These are phyloP conservation scores for Diaporthe humulicola DNA, from an alignment of 2,329 filamentous ascomycete genomes.

Conservation along the genomic window DNA sequence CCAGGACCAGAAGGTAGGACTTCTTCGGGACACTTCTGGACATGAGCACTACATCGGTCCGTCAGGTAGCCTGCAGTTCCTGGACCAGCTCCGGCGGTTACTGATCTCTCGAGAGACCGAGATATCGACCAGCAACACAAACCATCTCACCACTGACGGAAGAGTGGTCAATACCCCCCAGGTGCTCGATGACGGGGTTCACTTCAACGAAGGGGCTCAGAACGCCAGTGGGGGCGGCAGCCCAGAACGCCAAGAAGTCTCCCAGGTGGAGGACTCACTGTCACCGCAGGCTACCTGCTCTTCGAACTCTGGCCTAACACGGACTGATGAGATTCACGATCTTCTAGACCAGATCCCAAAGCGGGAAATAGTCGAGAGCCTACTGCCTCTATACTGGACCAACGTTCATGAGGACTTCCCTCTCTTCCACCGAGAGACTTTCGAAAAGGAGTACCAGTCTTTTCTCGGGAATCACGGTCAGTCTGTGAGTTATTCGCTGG, in stretches of 20 bases:
- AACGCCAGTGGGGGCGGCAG: background rate
- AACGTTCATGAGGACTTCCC: constrained; percentile 9
- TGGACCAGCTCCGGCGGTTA: constrained; percentile 49
- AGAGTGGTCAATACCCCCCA: background rate
- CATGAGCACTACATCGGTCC: constrained; percentile 54
- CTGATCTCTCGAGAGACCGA: constrained; percentile 8
- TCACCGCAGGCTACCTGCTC: background rate
- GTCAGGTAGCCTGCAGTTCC: constrained; percentile 53
- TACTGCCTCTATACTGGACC: background rate
- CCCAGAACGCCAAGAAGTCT: background rate
- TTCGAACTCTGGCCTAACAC: background rate
- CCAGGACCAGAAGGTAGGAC: constrained; percentile 38
- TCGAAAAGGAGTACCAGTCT: constrained; percentile 16
- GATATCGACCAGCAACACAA: background rate
- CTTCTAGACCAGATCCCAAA: constrained; percentile 4
- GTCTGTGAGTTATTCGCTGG: background rate
- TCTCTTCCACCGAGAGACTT: constrained; percentile 4
- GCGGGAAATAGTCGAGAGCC: background rate
- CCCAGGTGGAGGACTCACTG: constrained; percentile 6
- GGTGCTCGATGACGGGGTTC: background rate
- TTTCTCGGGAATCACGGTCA: background rate
- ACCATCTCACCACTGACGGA: background rate
- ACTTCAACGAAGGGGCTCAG: background rate
- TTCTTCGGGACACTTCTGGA: constrained; percentile 51
- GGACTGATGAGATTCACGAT: constrained; percentile 19